phyloP scores from a whole-genome alignment of 108 stramenopile species.

The Mediolabrus comicus region DNA sequence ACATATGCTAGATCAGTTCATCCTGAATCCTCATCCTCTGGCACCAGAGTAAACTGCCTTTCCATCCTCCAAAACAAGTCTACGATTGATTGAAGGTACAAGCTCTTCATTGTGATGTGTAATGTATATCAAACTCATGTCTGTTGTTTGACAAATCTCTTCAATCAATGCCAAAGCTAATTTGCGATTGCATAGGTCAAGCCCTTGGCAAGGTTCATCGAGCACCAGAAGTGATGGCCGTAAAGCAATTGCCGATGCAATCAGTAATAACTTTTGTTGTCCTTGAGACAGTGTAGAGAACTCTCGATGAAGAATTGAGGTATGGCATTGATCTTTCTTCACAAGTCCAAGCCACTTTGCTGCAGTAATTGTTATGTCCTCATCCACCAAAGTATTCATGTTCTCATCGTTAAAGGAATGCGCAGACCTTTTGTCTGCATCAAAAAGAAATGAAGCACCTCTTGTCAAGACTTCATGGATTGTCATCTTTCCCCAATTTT shows the following conservation, averaged over 20 bases:
- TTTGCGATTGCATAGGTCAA: conserved; percentile 61
- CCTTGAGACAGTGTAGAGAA: conserved; percentile 76
- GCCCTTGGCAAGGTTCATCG: conserved; percentile 78
- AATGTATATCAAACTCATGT: conserved; percentile 68
- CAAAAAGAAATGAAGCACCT: conserved; percentile 24
- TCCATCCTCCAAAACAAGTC: conserved; percentile 55
- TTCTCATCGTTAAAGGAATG: background rate
- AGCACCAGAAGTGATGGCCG: conserved; percentile 67
- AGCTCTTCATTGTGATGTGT: conserved; percentile 77
- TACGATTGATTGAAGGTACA: conserved; percentile 52
- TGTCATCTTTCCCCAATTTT: conserved; percentile 25
- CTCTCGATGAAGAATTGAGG: conserved; percentile 22
- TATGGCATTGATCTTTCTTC: background rate
- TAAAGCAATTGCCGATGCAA: conserved; percentile 60
- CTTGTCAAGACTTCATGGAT: conserved; percentile 18
- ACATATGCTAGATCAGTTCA: no score
- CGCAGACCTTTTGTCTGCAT: conserved; percentile 10
- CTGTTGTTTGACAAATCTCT: conserved; percentile 54
- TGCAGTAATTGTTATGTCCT: conserved; percentile 1
- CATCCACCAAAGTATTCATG: conserved; percentile 4
- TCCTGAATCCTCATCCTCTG: background rate
- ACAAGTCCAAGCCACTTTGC: conserved; percentile 35
- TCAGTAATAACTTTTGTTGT: conserved; percentile 74
- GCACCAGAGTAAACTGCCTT: conserved; percentile 42
- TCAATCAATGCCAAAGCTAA: conserved; percentile 55